Evolutionary conservation across 2,329 filamentous ascomycete genomes (phyloP), one percentile per base, ranked within the genome.

Genomic region (Colletotrichum trifolii): DNA sequence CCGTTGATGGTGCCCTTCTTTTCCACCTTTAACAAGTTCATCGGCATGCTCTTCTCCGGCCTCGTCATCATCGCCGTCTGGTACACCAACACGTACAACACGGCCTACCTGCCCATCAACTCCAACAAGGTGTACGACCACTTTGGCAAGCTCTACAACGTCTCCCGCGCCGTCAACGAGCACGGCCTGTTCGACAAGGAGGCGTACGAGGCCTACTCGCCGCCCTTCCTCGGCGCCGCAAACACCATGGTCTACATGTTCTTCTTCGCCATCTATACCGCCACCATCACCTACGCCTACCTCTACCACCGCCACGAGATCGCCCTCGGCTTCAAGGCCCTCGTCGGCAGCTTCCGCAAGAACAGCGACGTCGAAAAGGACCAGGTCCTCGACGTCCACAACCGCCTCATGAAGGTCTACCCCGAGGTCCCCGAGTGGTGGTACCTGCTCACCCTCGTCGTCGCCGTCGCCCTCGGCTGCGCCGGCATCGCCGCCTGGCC

Each of bases 11-110:
- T 82, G 8, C 83, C 84, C 4, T 84, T 83, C 71, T 85, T 87
- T 75, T 85, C 85, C 35, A 89, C 88, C 47, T 79, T 87, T 59
- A 91, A 91, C 73, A 86, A 84, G 25, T 79, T 89, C 66, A 75
- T 88, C 48, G 88, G 88, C 36, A 81, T 85, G 54, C 79, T 88
- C 11, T 67, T 85, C 39, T 85, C 82, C 47, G 82, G 83, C 69
- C 83, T 85, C 76, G 77, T 90, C 12, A 78, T 87, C 12, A 73
- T 85, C 2, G 85, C 77, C 34, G 71, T 91, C 8, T 89, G 87
- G 77, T 91, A 85, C 73, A 82, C 78, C 48, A 87, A 87, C 58
- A 75, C 84, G 2, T 90, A 84, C 77, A 84, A 86, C 73, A 84
- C 82, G 10, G 79, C 82, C 55, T 89, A 86, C 68, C 74, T 85